Evolutionary conservation across 208 protist species (phyloP).

Genomic region (Acanthamoeba triangularis): DNA sequence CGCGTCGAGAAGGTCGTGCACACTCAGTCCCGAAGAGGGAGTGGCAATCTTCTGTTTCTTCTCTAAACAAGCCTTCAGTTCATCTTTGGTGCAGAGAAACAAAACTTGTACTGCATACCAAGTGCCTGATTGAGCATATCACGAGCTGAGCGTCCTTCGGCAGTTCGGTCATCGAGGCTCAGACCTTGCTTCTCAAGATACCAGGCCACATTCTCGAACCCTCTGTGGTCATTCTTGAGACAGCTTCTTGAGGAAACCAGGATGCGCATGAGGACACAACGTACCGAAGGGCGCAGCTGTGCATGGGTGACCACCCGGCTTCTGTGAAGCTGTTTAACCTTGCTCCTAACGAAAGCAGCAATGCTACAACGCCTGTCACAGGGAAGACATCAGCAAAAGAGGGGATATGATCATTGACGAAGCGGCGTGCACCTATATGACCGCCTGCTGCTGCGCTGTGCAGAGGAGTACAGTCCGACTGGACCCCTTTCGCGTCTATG

Average conservation of each 20-base stretch:
- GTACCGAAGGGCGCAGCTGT: constrained; percentile 38
- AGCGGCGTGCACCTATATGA: background rate
- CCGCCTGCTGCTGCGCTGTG: constrained; percentile 46
- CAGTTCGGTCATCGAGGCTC: background rate
- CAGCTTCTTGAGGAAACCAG: background rate
- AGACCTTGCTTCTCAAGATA: background rate
- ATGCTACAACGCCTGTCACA: background rate
- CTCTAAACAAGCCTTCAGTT: background rate
- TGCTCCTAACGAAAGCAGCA: background rate
- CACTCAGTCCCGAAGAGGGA: background rate
- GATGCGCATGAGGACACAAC: background rate
- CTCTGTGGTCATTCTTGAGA: background rate
- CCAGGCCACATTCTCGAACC: background rate
- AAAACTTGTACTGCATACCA: background rate
- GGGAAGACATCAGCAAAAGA: background rate
- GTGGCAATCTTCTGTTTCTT: background rate
- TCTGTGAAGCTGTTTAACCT: background rate
- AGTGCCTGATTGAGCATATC: background rate
- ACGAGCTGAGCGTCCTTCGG: background rate
- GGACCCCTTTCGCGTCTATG: background rate
- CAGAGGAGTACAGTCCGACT: constrained; percentile 18
- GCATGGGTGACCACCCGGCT: background rate
- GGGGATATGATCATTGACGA: background rate
- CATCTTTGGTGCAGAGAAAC: background rate
- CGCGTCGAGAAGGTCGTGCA: background rate